Evolutionary conservation across 2,329 filamentous ascomycete genomes (phyloP).

Genomic region (Harringtonia aguacate): DNA sequence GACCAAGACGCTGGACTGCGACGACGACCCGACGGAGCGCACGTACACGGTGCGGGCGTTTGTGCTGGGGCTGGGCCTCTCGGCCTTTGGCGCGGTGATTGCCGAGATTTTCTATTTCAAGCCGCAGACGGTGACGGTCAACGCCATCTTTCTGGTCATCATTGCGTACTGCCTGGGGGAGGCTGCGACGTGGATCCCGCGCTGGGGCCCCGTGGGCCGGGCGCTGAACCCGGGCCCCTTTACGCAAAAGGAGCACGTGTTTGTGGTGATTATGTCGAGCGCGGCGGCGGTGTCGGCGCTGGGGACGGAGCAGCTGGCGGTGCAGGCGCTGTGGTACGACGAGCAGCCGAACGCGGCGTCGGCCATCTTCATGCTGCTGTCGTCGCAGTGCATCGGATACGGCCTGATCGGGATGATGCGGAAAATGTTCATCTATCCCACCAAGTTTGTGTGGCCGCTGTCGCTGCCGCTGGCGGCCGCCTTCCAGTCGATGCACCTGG

Average conservation of each 20-base stretch:
- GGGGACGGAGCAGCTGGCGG: slow-evolving; percentile 29
- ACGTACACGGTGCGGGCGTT: too few relatives aligned
- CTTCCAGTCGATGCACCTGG: slow-evolving; percentile 16
- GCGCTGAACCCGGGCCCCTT: slow-evolving; percentile 18
- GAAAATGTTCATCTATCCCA: slow-evolving; percentile 32
- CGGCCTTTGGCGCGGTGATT: slow-evolving; percentile 26
- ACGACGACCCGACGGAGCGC: too few relatives aligned
- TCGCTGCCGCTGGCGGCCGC: slow-evolving; percentile 15
- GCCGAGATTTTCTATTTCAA: slow-evolving; percentile 36
- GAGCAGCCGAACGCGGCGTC: slow-evolving; percentile 25
- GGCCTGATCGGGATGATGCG: slow-evolving; percentile 37
- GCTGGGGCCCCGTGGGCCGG: slow-evolving; percentile 19
- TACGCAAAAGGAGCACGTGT: slow-evolving; percentile 15
- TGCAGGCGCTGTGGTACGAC: slow-evolving; percentile 35
- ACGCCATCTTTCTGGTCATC: slow-evolving; percentile 31
- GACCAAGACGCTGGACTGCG: too few relatives aligned
- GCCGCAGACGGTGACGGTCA: slow-evolving; percentile 32
- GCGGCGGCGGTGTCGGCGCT: slow-evolving; percentile 11
- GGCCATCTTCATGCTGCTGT: slow-evolving; percentile 32
- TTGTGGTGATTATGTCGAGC: slow-evolving; percentile 13
- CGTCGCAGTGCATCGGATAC: slow-evolving; percentile 37
- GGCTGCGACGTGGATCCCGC: slow-evolving; percentile 20
- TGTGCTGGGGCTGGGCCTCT: slow-evolving; percentile 16
- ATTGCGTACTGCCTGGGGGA: slow-evolving; percentile 28
- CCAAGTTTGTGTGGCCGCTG: slow-evolving; percentile 34